phyloP scores from a whole-genome alignment of 768 basidiomycete genomes.

The Calocybe indica region DNA sequence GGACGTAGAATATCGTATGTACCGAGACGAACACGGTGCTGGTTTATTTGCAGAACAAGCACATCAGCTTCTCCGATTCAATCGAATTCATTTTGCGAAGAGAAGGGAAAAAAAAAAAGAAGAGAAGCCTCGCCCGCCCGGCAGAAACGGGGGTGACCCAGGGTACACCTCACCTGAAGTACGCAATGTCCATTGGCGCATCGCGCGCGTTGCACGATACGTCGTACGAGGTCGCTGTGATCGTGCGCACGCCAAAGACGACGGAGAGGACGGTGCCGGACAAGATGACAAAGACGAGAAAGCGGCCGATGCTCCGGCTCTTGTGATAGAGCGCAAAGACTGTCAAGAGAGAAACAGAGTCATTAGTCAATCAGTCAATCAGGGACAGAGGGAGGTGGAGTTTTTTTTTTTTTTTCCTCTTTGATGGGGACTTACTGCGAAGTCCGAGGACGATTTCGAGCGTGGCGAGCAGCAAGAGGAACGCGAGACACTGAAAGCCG shows the following conservation, averaged over 20 bases:
- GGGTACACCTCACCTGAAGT: conserved; percentile 3
- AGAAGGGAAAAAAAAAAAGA: neutral
- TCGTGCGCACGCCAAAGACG: neutral
- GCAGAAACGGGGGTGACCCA: neutral
- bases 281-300: neutral
- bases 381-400: neutral
- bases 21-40: neutral
- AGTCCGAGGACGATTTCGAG: conserved; percentile 9
- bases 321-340: conserved; percentile 9
- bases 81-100: too few relatives aligned
- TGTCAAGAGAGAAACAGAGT: neutral
- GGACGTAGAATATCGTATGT: conserved; percentile 1
- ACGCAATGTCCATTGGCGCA: conserved; percentile 4
- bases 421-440: conserved; percentile 3
- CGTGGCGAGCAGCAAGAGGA: conserved; percentile 3
- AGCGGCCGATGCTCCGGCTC: conserved; percentile 1
- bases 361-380: too few relatives aligned
- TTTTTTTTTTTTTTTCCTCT: neutral
- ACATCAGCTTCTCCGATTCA: too few relatives aligned
- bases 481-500: conserved; percentile 2
- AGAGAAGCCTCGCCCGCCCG: neutral
- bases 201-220: neutral
- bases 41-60: neutral
- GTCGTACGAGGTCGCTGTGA: conserved; percentile 1
- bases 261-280: neutral